Conservation (phyloP, 805 yeast species). For the Candida boleticola region DNA sequence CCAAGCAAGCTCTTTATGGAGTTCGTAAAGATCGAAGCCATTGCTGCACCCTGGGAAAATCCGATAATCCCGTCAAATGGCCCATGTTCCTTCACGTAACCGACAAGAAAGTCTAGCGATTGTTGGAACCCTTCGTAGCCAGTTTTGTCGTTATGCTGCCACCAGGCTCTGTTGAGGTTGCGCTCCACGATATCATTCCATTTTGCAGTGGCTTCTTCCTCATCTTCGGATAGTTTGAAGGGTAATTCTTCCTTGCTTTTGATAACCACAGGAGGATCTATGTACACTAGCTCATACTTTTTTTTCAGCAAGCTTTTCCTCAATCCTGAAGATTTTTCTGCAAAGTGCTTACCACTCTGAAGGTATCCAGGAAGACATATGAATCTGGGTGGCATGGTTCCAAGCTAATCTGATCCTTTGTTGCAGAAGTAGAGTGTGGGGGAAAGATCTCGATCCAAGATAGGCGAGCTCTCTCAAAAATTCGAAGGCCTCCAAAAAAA, state of each 20-base stretch:
- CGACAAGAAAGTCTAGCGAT: conserved; percentile 22
- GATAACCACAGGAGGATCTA: conserved; percentile 32
- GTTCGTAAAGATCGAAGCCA: conserved; percentile 31
- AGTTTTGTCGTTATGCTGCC: conserved; percentile 19
- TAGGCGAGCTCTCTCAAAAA: too few relatives aligned
- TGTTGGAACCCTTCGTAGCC: conserved; percentile 27
- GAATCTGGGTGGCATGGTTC: conserved; percentile 9
- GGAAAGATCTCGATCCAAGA: too few relatives aligned
- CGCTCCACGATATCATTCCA: conserved; percentile 30
- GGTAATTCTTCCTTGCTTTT: conserved; percentile 23
- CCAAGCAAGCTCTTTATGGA: not conserved
- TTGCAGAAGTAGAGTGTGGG: too few relatives aligned
- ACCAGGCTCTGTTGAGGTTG: conserved; percentile 38
- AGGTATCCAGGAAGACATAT: conserved; percentile 39
- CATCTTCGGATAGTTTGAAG: conserved; percentile 24
- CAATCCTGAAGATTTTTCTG: conserved; percentile 32
- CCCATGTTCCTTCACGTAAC: conserved; percentile 32
- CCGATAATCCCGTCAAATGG: conserved; percentile 44
- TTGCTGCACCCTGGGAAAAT: conserved; percentile 43
- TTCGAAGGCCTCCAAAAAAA: too few relatives aligned
- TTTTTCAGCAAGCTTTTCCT: conserved; percentile 27
- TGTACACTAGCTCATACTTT: conserved; percentile 26
- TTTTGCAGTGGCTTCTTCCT: conserved; percentile 22
- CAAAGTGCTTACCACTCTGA: conserved; percentile 32
- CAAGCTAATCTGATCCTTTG: too few relatives aligned